Base-by-base conservation (phyloP, 441 rosid genomes). In the Brassica hybrid region DNA sequence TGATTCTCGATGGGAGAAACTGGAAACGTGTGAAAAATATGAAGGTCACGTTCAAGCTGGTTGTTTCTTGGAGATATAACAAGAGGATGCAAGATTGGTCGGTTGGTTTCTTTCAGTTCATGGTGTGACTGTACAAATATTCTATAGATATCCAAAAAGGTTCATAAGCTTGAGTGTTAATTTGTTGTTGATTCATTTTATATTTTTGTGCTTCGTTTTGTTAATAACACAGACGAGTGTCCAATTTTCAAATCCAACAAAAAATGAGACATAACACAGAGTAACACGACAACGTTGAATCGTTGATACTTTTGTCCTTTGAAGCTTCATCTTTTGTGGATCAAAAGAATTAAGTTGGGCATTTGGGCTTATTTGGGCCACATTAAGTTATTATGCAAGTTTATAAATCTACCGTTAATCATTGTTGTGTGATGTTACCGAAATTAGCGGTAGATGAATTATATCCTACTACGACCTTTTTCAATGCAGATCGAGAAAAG, bases 1-100 rank as follows among this genome's bases (percentile, higher is more conserved):
- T 5, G 25, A 60, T 50, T 78, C 48, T 50, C 45, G 36, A 21
- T 78, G 81, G 81, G 73, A 60, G 25, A 72, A 72, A 52, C 1
- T 72, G 34, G 77, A 78, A 60, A 48, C 9, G 6, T 43, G 41
- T 3, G 77, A 60, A 6, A 48, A 50, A 36, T 72, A 67, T 67
- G 65, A 16, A 59, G 81, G 81, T 1, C 81, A 78, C 36, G 65
- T 78, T 16, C 81, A 78, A 72, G 69, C 69, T 72, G 81, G 77
- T 52, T 78, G 73, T 62, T 78, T 34, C 76, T 73, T 78, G 48
- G 77, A 78, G 36, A 48, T 78, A 1, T 78, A 58, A 34, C 5
- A 32, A 11, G 56, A 25, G 57, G 45, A 76, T 32, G 71, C 59
- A 21, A 62, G 11, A 7, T 18, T 56, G 23, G 66, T 56, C 60